Conservation (phyloP, 2,329 filamentous ascomycete genomes). For the Periconia sp. region DNA sequence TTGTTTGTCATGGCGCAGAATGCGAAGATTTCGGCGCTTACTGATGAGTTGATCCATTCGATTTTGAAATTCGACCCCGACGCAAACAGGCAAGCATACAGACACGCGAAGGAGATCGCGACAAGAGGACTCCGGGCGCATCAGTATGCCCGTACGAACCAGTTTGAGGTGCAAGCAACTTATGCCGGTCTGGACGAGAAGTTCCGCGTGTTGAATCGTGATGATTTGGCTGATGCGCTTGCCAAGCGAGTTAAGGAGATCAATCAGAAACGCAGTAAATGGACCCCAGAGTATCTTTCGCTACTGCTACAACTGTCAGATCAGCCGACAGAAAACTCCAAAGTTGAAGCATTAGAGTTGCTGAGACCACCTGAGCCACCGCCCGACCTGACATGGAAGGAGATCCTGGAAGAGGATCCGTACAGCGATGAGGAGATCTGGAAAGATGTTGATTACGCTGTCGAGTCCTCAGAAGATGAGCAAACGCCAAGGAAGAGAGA, state of each 20-base stretch:
- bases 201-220: conserved; percentile 79
- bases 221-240: conserved; percentile 77
- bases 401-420: conserved; percentile 78
- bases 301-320: conserved; percentile 83
- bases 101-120: conserved; percentile 47
- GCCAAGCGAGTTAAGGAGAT: conserved; percentile 66
- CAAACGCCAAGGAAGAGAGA: conserved; percentile 37
- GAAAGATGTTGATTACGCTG: conserved; percentile 70
- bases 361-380: conserved; percentile 56
- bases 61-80: conserved; percentile 59
- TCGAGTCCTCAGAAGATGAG: conserved; percentile 70
- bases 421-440: conserved; percentile 74
- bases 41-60: conserved; percentile 72
- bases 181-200: conserved; percentile 74
- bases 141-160: conserved; percentile 54
- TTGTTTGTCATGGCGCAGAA: conserved; percentile 82
- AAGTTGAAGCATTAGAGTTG: conserved; percentile 66
- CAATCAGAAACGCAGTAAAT: conserved; percentile 61
- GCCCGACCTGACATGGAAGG: conserved; percentile 73
- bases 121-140: conserved; percentile 47
- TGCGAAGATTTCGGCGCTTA: conserved; percentile 67
- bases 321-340: conserved; percentile 74
- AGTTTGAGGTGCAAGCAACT: conserved; percentile 53
- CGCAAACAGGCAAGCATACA: conserved; percentile 44
- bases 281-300: conserved; percentile 79